phyloP scores from a whole-genome alignment of 108 stramenopile genomes.

The Schizochytrium sp. region DNA sequence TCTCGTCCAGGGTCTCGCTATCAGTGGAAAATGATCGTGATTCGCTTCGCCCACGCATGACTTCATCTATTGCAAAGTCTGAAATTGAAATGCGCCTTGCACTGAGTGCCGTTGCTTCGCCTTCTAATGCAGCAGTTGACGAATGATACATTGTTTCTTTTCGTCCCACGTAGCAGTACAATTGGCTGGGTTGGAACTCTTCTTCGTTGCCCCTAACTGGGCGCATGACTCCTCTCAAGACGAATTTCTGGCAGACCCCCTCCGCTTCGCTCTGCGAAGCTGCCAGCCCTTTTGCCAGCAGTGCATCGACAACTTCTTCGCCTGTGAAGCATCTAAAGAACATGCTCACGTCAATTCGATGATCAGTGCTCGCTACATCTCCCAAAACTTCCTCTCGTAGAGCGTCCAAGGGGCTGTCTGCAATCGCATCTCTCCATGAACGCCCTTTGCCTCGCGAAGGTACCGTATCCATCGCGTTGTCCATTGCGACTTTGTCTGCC shows the following conservation, averaged over 20 bases:
- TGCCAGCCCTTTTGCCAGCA: slow-evolving; percentile 11
- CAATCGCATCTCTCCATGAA: slow-evolving; percentile 8
- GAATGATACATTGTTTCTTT: slow-evolving; percentile 1
- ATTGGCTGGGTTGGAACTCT: background rate
- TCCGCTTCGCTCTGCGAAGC: slow-evolving; percentile 25
- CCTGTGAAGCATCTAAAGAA: slow-evolving; percentile 31
- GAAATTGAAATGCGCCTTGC: background rate
- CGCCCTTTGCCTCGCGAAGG: background rate
- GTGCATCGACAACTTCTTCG: background rate
- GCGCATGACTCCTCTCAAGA: slow-evolving; percentile 18
- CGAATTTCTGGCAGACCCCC: background rate
- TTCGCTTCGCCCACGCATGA: background rate
- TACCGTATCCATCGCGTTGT: background rate
- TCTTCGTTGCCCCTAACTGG: background rate
- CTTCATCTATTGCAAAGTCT: background rate
- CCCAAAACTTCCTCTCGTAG: slow-evolving; percentile 26
- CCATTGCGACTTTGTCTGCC: too few species aligned
- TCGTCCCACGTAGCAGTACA: slow-evolving; percentile 39
- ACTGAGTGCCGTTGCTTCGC: too few species aligned
- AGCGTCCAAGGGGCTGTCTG: slow-evolving; percentile 32
- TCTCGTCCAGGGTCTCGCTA: background rate
- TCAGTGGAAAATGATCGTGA: background rate
- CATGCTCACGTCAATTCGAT: slow-evolving; percentile 33
- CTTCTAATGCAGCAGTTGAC: background rate
- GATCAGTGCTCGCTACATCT: slow-evolving; percentile 23